phyloP scores from a whole-genome alignment of 768 basidiomycete genomes.

The Calocybe cyanea region DNA sequence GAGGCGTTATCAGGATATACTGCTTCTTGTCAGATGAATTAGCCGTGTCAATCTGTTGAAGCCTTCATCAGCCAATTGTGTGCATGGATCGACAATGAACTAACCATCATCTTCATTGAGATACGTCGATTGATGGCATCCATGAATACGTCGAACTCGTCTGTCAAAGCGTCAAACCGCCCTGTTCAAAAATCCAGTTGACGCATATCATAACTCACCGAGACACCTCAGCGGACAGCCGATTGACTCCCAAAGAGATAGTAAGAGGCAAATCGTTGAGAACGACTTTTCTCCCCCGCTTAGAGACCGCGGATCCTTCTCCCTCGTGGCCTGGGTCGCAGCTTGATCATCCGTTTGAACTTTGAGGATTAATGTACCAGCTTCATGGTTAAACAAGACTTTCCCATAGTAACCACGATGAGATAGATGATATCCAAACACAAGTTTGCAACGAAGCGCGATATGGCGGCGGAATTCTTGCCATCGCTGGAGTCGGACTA shows the following conservation, averaged over 20 bases:
- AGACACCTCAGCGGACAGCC: conserved; percentile 92
- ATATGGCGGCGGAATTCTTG: conserved; percentile 85
- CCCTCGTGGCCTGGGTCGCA: conserved; percentile 45
- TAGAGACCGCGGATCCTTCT: conserved; percentile 82
- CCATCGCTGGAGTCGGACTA: conserved; percentile 70
- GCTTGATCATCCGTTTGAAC: conserved; percentile 83
- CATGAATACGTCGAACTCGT: conserved; percentile 99
- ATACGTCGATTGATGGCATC: conserved; percentile 89
- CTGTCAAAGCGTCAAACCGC: conserved; percentile 29
- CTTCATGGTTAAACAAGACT: conserved; percentile 78
- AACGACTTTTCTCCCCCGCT: conserved; percentile 97
- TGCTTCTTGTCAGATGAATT: conserved; percentile 86
- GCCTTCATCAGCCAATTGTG: conserved; percentile 1
- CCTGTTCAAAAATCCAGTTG: neutral
- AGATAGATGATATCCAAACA: conserved; percentile 79
- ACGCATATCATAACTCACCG: conserved; percentile 38
- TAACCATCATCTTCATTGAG: conserved; percentile 93
- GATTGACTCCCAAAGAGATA: conserved; percentile 96
- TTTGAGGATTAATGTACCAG: conserved; percentile 61
- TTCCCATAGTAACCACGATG: conserved; percentile 89
- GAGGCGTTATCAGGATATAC: conserved; percentile 95
- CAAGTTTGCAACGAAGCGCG: conserved; percentile 79
- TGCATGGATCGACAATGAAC: conserved; percentile 17
- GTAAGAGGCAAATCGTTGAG: conserved; percentile 87
- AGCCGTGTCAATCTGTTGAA: conserved; percentile 77